Percentiles rank a stretch among this genome's conserved stretches.
Conservation (phyloP, 2,329 filamentous ascomycete genomes). For the Calonectria pauciramosa region DNA sequence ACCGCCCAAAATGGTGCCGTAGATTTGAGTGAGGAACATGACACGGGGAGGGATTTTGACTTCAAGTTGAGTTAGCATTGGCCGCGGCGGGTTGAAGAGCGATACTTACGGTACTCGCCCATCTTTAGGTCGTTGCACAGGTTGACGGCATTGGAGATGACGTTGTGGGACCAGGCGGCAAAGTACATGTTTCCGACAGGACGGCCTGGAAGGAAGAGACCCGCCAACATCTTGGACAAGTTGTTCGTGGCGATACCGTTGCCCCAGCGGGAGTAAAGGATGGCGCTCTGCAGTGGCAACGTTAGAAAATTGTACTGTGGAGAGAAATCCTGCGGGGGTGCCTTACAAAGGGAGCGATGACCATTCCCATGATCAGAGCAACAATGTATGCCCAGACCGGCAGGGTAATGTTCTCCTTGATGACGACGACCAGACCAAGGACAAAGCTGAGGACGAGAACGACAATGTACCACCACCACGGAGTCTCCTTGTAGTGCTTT, state of each 20-base stretch:
- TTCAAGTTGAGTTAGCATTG: constrained; percentile 43
- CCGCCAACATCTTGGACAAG: constrained; percentile 69
- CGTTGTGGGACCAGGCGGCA: constrained; percentile 70
- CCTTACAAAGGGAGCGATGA: constrained; percentile 65
- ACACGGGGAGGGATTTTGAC: constrained; percentile 67
- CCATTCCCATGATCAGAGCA: constrained; percentile 56
- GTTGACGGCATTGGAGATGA: constrained; percentile 64
- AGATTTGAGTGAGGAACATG: constrained; percentile 70
- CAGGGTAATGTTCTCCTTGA: constrained; percentile 61
- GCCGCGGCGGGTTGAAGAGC: rapidly evolving
- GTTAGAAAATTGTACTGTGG: neutral
- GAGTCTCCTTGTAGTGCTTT: constrained; percentile 65
- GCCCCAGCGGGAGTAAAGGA: constrained; percentile 66
- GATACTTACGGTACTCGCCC: constrained; percentile 67
- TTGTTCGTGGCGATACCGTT: constrained; percentile 72
- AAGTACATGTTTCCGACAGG: constrained; percentile 72
- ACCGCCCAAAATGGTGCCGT: constrained; percentile 67
- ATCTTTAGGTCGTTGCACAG: constrained; percentile 69
- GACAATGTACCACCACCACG: constrained; percentile 62
- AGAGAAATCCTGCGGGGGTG: neutral
- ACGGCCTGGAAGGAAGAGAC: constrained; percentile 63
- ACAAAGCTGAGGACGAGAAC: constrained; percentile 60
- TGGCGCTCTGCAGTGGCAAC: constrained; percentile 56
- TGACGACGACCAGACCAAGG: constrained; percentile 60
- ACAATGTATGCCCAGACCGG: constrained; percentile 63